Conservation (phyloP, 441 rosid species). For the Eruca vesicaria region DNA sequence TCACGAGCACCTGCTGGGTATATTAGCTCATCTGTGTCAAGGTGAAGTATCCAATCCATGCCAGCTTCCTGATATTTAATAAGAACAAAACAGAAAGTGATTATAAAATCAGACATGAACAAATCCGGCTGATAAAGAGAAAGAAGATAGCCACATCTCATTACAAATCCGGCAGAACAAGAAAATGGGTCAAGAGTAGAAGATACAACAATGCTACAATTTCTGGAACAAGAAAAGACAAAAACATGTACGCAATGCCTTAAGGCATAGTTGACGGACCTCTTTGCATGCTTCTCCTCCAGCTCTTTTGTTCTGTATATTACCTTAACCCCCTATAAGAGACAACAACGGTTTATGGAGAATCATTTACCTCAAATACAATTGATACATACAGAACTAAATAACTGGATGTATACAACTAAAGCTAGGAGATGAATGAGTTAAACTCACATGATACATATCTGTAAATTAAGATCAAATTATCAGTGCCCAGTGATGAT, state of each 20-base stretch:
- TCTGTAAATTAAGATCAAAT: too few species aligned
- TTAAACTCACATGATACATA: slow-evolving; percentile 59
- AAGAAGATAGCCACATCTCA: slow-evolving; percentile 75
- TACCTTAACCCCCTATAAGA: slow-evolving; percentile 66
- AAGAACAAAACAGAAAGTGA: background rate
- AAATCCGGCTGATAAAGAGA: slow-evolving; percentile 65
- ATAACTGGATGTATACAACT: background rate
- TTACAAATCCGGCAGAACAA: slow-evolving; percentile 73
- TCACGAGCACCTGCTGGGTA: slow-evolving; percentile 80
- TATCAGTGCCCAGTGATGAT: too few species aligned
- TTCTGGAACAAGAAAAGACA: background rate
- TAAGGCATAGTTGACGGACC: too few species aligned
- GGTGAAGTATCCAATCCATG: slow-evolving; percentile 77
- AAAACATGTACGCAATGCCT: slow-evolving; percentile 13
- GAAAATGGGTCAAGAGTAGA: background rate
- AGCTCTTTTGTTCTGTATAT: slow-evolving; percentile 69
- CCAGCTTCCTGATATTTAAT: slow-evolving; percentile 54
- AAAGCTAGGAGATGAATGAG: background rate
- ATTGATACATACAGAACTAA: background rate
- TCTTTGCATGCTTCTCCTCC: slow-evolving; percentile 76
- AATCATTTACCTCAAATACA: background rate
- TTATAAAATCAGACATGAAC: slow-evolving; percentile 17
- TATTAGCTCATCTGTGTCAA: slow-evolving; percentile 70
- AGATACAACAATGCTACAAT: background rate
- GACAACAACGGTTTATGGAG: background rate